Evolutionary conservation across 441 rosid species (phyloP), one percentile per base, ranked within the genome.

Genomic region (Pelargonium australe): DNA sequence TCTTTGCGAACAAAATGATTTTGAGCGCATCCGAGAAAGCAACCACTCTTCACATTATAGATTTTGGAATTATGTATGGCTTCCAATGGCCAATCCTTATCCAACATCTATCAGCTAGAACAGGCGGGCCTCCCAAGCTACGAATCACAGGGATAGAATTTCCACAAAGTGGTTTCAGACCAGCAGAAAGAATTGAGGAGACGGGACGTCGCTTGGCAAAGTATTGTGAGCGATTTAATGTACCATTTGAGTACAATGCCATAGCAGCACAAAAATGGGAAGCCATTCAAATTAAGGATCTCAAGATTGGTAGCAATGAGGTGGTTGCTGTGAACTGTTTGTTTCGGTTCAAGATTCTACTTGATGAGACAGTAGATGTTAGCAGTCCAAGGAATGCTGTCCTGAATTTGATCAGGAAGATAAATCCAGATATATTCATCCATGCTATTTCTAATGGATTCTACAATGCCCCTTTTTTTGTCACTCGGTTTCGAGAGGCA

Each of bases 91-190:
- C 79, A n/a, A 31, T 68, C 64, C 78, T 76, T 7, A 76, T 76
- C 23, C 79, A 76, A 44, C 31, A 40, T 63, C 79, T 76, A 40
- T 68, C 75, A 7, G 51, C 17, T 28, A 41, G 67, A 57, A 7
- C 53, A 2, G 40, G 63, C 5, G 70, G 85, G 3, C 86, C 92
- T 7, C 81, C 80, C 23, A 87, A 82, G 73, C 80, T 92, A 10
- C 84, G 95, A 16, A 81, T 92, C 34, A 92, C 96, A 0, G 98
- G 93, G 63, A 90, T 90, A 68, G 98, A 92, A 78, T 62, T 87
- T 65, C 96, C 96, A 37, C 84, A 84, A 57, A 80, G 75, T 0
- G 93, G 98, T 28, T 76, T 88, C 73, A 83, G 87, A 4, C 95
- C 92, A 0, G 73, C 84, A 0, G 87, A 88, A 69, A 69, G 84